phyloP scores from a whole-genome alignment of 306 rosid genomes.

The Trichosanthes truncata region DNA sequence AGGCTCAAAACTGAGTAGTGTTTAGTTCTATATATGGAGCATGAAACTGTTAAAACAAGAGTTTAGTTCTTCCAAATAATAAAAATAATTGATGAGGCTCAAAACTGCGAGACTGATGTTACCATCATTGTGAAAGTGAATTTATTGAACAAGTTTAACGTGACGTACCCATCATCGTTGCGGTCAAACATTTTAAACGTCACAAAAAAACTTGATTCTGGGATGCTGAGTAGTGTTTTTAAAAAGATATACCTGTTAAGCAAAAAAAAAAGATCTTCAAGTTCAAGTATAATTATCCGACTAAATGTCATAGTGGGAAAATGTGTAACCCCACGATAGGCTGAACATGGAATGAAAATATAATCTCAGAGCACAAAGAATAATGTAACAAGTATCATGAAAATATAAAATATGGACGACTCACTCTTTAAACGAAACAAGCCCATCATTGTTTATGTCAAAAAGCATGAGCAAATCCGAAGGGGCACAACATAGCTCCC shows the following conservation, averaged over 20 bases:
- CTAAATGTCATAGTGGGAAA: background rate
- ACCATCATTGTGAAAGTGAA: background rate
- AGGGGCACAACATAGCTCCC: constrained; percentile 58
- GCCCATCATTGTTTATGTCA: constrained; percentile 63
- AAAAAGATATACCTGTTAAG: constrained; percentile 75
- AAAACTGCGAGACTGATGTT: background rate
- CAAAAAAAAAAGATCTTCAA: background rate
- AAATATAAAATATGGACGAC: constrained; percentile 12
- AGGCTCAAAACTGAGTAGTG: too few relatives aligned
- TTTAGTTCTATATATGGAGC: background rate
- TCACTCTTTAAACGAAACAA: constrained; percentile 84
- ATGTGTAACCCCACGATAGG: background rate
- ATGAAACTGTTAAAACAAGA: background rate
- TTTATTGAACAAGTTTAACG: background rate
- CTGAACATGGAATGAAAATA: background rate
- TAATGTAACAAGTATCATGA: background rate
- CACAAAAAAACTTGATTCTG: constrained; percentile 67
- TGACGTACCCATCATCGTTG: constrained; percentile 60
- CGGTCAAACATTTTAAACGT: constrained; percentile 80
- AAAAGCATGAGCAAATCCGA: constrained; percentile 83
- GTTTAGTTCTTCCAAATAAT: background rate
- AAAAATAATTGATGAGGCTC: background rate
- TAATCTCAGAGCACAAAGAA: background rate
- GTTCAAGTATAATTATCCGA: background rate
- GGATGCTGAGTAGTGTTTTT: constrained; percentile 80